Base-by-base conservation (phyloP, 2,329 filamentous ascomycete genomes). In the Akanthomyces lecanii region DNA sequence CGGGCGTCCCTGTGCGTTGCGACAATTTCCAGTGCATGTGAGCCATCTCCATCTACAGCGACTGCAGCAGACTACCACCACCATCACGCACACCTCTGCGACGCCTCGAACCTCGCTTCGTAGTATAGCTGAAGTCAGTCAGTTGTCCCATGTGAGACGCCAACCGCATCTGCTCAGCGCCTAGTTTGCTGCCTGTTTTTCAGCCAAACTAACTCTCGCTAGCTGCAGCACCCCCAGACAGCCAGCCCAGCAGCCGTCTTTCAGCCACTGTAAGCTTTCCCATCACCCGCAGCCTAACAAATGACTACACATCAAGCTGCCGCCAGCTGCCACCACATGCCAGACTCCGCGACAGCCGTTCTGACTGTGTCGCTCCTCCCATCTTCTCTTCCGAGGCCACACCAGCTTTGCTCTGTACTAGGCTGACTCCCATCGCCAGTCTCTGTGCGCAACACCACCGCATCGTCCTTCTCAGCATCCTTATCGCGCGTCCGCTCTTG, bases 71-170 rank as follows among this genome's bases (percentile, higher is more conserved):
- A 40, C 38, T 21, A 33, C 16, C 23, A 45, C 54, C 44, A 33
- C 54, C 40, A 55, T 16, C 38, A 40, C 38, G 6, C 16, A 55
- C 53, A 33, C 25, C n/a, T 30, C 42, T 48, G 12, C 45, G 21
- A 50, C 54, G 25, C 56, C 56, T 59, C 56, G 33, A 59, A 51
- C 47, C 47, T 59, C 56, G 56, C 56, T 59, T 30, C 53, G 23
- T 42, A 16, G 23, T 45, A 14, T 12, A 38, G 11, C 33, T 21
- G 40, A 40, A 44, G 48, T 48, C 59, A 62, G 25, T 25, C 51
- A 16, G 51, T 7, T 47, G 25, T 54, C 21, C 51, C 60, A 62
- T 62, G 60, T 62, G 60, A 62, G 60, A 62, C 42, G 48, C 48
- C 48, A 23, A 10, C 50, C 40, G 38, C 57, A 53, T 45, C 44